Evolutionary conservation across 768 basidiomycete species (phyloP).

Genomic region (Ephemerocybe angulata): DNA sequence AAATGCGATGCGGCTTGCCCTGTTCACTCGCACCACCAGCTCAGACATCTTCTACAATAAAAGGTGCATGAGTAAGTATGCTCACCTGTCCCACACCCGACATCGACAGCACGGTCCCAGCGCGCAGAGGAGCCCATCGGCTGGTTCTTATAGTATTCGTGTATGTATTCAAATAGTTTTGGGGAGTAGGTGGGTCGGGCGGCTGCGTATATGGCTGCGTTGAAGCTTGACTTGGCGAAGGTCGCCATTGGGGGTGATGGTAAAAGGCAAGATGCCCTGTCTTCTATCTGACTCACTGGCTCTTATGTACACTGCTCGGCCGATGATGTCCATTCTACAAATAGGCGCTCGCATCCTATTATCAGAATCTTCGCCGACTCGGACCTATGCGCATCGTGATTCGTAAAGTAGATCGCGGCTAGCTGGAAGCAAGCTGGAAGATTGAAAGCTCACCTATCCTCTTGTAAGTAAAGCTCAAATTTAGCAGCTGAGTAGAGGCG

Average conservation of each 20-base stretch:
- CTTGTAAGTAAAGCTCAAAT: too few relatives aligned
- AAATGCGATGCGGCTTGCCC: conserved; percentile 70
- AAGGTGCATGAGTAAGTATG: too few relatives aligned
- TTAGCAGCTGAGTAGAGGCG: too few relatives aligned
- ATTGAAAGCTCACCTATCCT: too few relatives aligned
- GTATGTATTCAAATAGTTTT: conserved; percentile 59
- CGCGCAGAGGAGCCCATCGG: conserved; percentile 9
- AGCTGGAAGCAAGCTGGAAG: too few relatives aligned
- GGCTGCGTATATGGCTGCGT: conserved; percentile 62
- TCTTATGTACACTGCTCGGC: too few relatives aligned
- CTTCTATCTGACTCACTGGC: too few relatives aligned
- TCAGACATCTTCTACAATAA: background rate
- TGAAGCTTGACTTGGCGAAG: conserved; percentile 68
- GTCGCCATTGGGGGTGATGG: conserved; percentile 53
- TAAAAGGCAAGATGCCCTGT: background rate
- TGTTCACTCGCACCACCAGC: conserved; percentile 19
- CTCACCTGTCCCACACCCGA: conserved; percentile 84
- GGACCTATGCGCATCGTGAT: too few relatives aligned
- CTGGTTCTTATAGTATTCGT: conserved; percentile 46
- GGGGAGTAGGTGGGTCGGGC: conserved; percentile 72
- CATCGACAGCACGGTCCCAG: conserved; percentile 64
- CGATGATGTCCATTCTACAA: too few relatives aligned
- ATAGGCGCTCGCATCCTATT: too few relatives aligned
- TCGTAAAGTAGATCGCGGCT: too few relatives aligned
- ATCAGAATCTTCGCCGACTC: too few relatives aligned